Percentiles rank a stretch among this genome's conserved stretches.
These are phyloP conservation scores for Escovopsis sp. DNA, from an alignment of 2,329 filamentous ascomycete genomes.

Conservation along the genomic window DNA sequence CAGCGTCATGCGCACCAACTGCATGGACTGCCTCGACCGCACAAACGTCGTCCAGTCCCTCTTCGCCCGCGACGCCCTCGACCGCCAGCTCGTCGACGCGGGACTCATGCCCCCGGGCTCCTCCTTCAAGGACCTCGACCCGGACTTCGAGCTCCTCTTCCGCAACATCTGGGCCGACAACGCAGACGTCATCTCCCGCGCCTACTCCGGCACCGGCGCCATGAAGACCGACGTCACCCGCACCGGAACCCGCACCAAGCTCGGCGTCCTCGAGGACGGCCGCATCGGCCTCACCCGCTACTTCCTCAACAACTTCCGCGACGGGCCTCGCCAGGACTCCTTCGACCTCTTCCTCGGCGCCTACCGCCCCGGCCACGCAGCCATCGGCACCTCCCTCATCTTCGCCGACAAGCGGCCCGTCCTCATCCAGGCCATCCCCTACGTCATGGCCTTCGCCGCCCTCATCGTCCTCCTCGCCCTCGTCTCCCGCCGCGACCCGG, in stretches of 20 bases:
- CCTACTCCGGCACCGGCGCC: conserved; percentile 90
- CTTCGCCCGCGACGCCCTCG: conserved; percentile 78
- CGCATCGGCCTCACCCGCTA: conserved; percentile 84
- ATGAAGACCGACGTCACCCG: conserved; percentile 97
- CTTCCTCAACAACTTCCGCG: conserved; percentile 83
- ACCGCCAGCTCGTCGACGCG: conserved; percentile 74
- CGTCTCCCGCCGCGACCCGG: conserved; percentile 56
- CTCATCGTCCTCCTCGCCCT: conserved; percentile 69
- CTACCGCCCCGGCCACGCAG: conserved; percentile 61
- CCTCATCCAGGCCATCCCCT: conserved; percentile 85
- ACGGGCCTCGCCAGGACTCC: conserved; percentile 86
- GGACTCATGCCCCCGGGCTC: conserved; percentile 66
- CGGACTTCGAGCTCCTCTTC: conserved; percentile 77
- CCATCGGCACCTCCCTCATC: conserved; percentile 55
- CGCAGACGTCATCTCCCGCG: conserved; percentile 81
- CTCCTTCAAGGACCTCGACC: conserved; percentile 61
- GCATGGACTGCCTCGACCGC: conserved; percentile 97
- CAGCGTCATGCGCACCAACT: conserved; percentile 90
- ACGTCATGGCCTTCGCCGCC: conserved; percentile 70
- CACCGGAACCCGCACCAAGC: conserved; percentile 76
- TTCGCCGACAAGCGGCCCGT: conserved; percentile 78
- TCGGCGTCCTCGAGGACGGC: conserved; percentile 72
- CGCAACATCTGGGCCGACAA: conserved; percentile 98
- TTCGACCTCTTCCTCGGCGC: conserved; percentile 88
- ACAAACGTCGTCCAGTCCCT: conserved; percentile 98